Evolutionary conservation across 2,329 filamentous ascomycete species (phyloP).

Genomic region (Fusarium camptoceras): DNA sequence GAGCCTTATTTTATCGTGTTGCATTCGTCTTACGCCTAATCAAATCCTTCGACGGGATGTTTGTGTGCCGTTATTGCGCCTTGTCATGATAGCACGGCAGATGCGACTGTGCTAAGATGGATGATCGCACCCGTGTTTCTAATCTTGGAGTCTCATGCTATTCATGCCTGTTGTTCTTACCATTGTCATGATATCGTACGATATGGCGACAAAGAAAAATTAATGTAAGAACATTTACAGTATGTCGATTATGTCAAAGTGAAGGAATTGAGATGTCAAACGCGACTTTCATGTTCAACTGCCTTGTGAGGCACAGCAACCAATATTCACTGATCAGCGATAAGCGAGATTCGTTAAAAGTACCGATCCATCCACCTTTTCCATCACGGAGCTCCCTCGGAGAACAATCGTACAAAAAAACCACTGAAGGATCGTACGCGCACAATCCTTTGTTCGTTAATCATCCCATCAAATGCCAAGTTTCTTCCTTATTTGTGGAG

Average conservation of each 20-base stretch:
- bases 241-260: no score
- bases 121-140: accelerated
- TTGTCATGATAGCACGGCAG: not conserved
- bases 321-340: not conserved
- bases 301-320: not conserved
- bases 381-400: not conserved
- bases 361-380: not conserved
- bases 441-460: not conserved
- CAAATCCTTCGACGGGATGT: not conserved
- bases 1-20: not conserved
- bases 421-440: not conserved
- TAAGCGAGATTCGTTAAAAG: not conserved
- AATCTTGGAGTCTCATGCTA: not conserved
- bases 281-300: not conserved
- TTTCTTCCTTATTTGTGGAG: not conserved
- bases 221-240: no score
- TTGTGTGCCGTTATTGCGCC: not conserved
- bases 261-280: not conserved
- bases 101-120: not conserved
- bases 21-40: not conserved
- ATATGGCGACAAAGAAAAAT: no score
- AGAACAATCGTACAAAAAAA: not conserved
- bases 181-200: no score
- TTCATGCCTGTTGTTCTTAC: not conserved
- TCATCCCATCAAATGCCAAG: not conserved